A percentile compares a stretch with the other conserved stretches of the same genome.
These are phyloP conservation scores for Claviceps arundinis DNA, from an alignment of 2,329 filamentous ascomycete species.

Conservation along the genomic window DNA sequence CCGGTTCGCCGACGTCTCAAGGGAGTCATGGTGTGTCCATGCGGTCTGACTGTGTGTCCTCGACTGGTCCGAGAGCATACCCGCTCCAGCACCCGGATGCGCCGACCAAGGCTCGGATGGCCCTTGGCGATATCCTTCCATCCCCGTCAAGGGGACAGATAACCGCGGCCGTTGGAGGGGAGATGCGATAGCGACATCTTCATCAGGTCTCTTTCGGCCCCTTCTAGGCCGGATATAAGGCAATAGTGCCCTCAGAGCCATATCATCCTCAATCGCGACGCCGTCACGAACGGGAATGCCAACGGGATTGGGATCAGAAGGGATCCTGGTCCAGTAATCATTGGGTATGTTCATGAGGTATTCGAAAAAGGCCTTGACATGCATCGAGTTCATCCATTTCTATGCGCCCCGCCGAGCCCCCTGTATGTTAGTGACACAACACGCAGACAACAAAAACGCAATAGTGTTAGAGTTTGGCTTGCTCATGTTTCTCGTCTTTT, in stretches of 20 bases:
- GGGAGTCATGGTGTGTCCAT: slow-evolving; percentile 30
- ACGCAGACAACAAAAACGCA: too few species aligned
- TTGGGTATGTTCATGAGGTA: slow-evolving; percentile 69
- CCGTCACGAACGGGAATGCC: slow-evolving; percentile 61
- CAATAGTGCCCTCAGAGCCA: slow-evolving; percentile 71
- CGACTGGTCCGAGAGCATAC: slow-evolving; percentile 22
- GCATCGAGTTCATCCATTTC: slow-evolving; percentile 97
- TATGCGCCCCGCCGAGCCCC: slow-evolving; percentile 17
- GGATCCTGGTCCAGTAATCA: slow-evolving; percentile 67
- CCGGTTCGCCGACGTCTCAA: slow-evolving; percentile 50
- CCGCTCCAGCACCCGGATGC: slow-evolving; percentile 26
- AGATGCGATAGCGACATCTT: slow-evolving; percentile 36
- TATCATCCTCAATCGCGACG: slow-evolving; percentile 74
- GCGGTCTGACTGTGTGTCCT: slow-evolving; percentile 16
- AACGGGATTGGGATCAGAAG: slow-evolving; percentile 47
- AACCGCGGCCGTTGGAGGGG: slow-evolving; percentile 49
- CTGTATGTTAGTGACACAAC: neutral
- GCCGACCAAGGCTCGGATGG: slow-evolving; percentile 31
- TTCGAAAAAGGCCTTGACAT: slow-evolving; percentile 88
- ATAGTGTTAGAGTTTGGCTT: too few species aligned
- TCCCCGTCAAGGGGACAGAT: slow-evolving; percentile 32
- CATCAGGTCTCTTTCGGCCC: slow-evolving; percentile 50
- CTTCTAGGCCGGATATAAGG: slow-evolving; percentile 58
- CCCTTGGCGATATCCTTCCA: slow-evolving; percentile 23
- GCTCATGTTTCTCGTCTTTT: too few species aligned